phyloP scores from a whole-genome alignment of 176 grass and related monocot genomes.

The Triticum urartu region DNA sequence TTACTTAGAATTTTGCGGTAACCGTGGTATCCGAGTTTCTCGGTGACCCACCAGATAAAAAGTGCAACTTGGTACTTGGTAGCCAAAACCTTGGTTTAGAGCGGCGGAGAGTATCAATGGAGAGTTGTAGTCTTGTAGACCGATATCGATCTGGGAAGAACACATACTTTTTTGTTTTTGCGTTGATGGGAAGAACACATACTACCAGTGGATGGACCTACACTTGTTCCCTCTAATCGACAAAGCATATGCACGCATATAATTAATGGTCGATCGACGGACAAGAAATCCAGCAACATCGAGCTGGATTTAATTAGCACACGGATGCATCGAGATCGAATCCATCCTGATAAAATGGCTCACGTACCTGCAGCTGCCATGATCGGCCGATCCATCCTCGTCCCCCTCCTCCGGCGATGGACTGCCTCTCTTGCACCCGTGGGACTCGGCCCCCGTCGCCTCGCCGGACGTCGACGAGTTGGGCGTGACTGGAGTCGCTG shows the following conservation, averaged over 20 bases:
- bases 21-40: no score
- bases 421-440: slow-evolving; percentile 23
- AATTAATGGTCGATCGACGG: not conserved
- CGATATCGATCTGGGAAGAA: not conserved
- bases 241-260: not conserved
- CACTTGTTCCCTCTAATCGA: not conserved
- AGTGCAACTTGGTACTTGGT: no score
- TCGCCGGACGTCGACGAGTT: slow-evolving; percentile 49
- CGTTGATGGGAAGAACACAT: not conserved
- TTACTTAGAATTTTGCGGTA: no score
- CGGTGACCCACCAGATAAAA: no score
- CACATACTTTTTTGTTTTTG: not conserved
- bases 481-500: not conserved
- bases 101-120: not conserved
- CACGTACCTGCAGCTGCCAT: slow-evolving; percentile 31
- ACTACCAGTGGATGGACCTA: not conserved
- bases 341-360: not conserved
- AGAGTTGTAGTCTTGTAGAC: not conserved
- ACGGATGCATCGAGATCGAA: not conserved
- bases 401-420: not conserved
- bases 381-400: slow-evolving; percentile 6
- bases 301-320: not conserved
- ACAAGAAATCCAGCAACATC: not conserved
- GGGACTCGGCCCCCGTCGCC: not conserved
- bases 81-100: no score